phyloP scores from a whole-genome alignment of 1,139 yeast species.

The Magnusiomyces ingens region DNA sequence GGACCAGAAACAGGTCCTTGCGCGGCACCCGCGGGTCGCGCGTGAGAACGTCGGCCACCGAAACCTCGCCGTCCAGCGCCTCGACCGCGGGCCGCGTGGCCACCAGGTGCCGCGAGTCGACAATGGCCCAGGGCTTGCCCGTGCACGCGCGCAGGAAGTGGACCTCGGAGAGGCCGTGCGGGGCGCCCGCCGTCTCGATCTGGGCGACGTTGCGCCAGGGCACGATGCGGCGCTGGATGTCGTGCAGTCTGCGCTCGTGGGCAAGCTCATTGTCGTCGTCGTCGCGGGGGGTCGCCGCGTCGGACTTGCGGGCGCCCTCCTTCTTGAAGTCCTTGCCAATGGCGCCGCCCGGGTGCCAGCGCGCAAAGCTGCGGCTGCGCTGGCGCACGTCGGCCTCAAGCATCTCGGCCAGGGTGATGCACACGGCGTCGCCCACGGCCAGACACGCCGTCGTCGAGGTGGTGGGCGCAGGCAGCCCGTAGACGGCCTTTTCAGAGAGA shows the following conservation, averaged over 20 bases:
- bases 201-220: constrained; percentile 6
- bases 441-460: constrained; percentile 72
- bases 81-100: neutral
- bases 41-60: neutral
- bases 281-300: neutral
- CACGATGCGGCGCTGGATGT: constrained; percentile 4
- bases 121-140: constrained; percentile 20
- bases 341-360: constrained; percentile 86
- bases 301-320: constrained; percentile 11
- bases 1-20: neutral
- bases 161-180: constrained; percentile 14
- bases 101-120: constrained; percentile 13
- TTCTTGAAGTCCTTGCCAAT: constrained; percentile 51
- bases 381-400: constrained; percentile 49
- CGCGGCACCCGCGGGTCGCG: neutral
- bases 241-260: neutral
- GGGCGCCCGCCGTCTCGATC: constrained; percentile 10
- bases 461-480: constrained; percentile 86
- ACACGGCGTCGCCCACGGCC: constrained; percentile 71
- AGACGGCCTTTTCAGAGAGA: constrained; percentile 56
- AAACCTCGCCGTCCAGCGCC: neutral
- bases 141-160: constrained; percentile 22
- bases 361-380: constrained; percentile 53
- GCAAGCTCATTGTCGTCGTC: constrained; percentile 6
- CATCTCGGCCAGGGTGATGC: constrained; percentile 64